phyloP scores from a whole-genome alignment of 2,329 filamentous ascomycete genomes.

The Emergomyces pasteurianus region DNA sequence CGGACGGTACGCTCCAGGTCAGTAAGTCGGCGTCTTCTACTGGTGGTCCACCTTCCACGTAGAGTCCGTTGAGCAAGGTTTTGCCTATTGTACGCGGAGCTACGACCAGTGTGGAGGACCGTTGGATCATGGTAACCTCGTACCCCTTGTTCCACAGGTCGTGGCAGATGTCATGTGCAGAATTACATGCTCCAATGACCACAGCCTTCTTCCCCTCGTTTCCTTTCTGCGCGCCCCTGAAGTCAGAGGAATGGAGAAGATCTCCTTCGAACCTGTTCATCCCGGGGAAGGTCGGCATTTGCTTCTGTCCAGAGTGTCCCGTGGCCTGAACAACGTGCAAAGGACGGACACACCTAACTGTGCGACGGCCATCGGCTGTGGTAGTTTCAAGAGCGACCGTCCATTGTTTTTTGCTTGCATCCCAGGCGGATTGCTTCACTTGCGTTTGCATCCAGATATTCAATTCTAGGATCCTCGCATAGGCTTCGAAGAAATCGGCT shows the following conservation, averaged over 20 bases:
- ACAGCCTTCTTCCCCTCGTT: conserved; percentile 35
- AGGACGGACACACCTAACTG: conserved; percentile 19
- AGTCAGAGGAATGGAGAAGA: conserved; percentile 33
- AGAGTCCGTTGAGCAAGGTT: conserved; percentile 34
- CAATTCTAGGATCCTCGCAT: conserved; percentile 37
- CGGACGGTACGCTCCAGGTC: conserved; percentile 20
- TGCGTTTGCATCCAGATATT: conserved; percentile 34
- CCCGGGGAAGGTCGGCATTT: conserved; percentile 29
- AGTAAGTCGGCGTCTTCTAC: conserved; percentile 42
- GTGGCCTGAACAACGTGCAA: conserved; percentile 40
- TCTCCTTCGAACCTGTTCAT: conserved; percentile 33
- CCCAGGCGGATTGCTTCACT: conserved; percentile 20
- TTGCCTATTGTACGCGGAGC: conserved; percentile 33
- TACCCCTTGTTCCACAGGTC: conserved; percentile 39
- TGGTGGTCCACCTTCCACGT: conserved; percentile 36
- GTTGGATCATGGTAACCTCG: conserved; percentile 43
- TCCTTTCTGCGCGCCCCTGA: conserved; percentile 28
- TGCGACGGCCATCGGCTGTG: background rate
- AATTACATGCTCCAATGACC: conserved; percentile 39
- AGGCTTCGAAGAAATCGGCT: conserved; percentile 38
- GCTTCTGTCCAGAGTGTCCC: conserved; percentile 33
- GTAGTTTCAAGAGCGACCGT: background rate
- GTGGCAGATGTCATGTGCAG: conserved; percentile 40
- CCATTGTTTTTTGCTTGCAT: background rate
- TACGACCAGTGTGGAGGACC: conserved; percentile 40